These are phyloP conservation scores for Aspergillus ochraceus DNA, from an alignment of 2,329 filamentous ascomycete species.

Conservation along the genomic window DNA sequence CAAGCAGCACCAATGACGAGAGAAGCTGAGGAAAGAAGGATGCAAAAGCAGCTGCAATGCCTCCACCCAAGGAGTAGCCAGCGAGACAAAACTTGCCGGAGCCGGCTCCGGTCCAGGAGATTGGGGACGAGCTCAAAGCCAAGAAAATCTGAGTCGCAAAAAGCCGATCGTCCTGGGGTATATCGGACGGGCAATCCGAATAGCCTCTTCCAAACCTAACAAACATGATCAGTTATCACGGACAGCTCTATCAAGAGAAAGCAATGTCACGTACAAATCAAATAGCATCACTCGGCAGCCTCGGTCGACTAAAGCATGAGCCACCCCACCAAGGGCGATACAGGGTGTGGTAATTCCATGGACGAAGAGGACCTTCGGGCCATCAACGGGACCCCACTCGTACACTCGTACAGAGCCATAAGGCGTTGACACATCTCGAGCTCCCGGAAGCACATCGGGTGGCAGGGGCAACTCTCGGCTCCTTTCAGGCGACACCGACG, in stretches of 20 bases:
- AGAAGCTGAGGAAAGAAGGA: conserved; percentile 69
- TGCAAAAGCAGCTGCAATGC: conserved; percentile 69
- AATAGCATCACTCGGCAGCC: conserved; percentile 80
- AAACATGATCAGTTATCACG: conserved; percentile 1
- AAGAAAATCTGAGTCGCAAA: conserved; percentile 73
- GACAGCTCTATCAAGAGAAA: not conserved
- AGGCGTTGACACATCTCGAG: conserved; percentile 59
- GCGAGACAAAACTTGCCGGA: conserved; percentile 65
- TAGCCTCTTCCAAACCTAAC: conserved; percentile 67
- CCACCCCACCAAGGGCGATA: conserved; percentile 66
- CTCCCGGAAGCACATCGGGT: conserved; percentile 62
- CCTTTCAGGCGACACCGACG: conserved; percentile 36
- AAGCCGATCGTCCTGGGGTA: conserved; percentile 71
- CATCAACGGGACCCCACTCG: conserved; percentile 74
- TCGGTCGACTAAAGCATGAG: conserved; percentile 61
- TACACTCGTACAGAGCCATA: conserved; percentile 74
- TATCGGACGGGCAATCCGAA: conserved; percentile 65
- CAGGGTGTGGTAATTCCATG: conserved; percentile 82
- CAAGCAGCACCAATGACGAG: conserved; percentile 70
- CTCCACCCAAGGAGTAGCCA: conserved; percentile 80
- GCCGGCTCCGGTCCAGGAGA: conserved; percentile 61
- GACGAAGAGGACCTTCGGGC: conserved; percentile 70
- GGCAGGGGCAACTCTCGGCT: conserved; percentile 60
- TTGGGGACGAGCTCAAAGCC: conserved; percentile 66
- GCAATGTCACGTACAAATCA: conserved; percentile 48